Base-by-base conservation (phyloP, 192 early-diverging fungal genomes). In the Fimicolochytrium jonesii region DNA sequence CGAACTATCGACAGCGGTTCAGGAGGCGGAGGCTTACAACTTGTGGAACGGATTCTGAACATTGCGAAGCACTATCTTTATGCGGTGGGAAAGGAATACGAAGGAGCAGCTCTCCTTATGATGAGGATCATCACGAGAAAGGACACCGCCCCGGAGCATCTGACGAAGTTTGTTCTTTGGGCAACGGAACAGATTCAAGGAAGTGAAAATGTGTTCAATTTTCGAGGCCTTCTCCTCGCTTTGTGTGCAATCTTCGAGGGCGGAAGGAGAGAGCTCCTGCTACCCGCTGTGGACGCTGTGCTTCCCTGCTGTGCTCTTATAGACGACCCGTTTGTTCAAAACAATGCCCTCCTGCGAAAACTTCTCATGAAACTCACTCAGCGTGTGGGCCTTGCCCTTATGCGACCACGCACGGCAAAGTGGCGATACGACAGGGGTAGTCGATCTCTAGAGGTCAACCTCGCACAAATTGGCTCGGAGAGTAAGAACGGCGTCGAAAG, bases 61-160 rank as follows among this genome's bases (percentile, higher is more conserved):
- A 58, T 85, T 3, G 83, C 81, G 25, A 92, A 92, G 48, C 36
- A 48, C 11, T 91, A 82, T 50, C 64, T 98, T 39, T 50, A 66
- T n/a, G 68, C 77, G 3, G 79, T 92, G 0, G 90, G 92, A 13
- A 94, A 90, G 59, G 96, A 95, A 42, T 81, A 87, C 46, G 92
- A 96, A 64, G 91, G 85, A 26, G 87, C 93, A 0, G 81, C 89
- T 13, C 63, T 96, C 3, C 77, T 98, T 68, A 69, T 95, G 1
- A 81, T 90, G 20, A 82, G 93, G 29, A 63, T 98, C 28, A 69
- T 97, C 3, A 88, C 88, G 6, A 85, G 93, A 77, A 18, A 43
- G 20, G 95, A 96, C 68, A 84, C 87, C 1, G 83, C 68, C 5
- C 44, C 57, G 0, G 47, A 61, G 1, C 77, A 91, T 60, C 78